Percentiles rank a stretch among this genome's conserved stretches.
Evolutionary conservation across 164 flowering plant species (phyloP).

Genomic region (Paratinospora sagittata): DNA sequence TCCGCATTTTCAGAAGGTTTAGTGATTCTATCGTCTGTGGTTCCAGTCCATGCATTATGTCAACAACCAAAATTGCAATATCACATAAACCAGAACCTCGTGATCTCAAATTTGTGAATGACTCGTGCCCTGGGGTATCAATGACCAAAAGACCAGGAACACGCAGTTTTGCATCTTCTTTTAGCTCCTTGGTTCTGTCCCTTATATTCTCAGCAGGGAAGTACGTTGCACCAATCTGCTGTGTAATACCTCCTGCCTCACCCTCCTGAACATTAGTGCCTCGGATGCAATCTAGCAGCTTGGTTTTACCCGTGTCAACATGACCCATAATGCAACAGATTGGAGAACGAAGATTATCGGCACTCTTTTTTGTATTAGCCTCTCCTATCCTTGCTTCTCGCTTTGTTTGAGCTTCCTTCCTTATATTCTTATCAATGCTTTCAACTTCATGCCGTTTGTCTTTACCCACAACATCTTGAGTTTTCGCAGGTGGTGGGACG

Average conservation of each 20-base stretch:
- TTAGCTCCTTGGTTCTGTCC: slow-evolving; percentile 89
- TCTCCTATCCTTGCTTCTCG: slow-evolving; percentile 29
- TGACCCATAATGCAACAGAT: slow-evolving; percentile 99
- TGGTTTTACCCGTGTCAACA: slow-evolving; percentile 99
- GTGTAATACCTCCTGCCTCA: slow-evolving; percentile 99
- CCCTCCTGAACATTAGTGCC: slow-evolving; percentile 99
- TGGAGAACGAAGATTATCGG: slow-evolving; percentile 77
- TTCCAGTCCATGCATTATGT: slow-evolving; percentile 98
- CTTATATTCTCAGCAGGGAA: slow-evolving; percentile 90
- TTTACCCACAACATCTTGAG: slow-evolving; percentile 28
- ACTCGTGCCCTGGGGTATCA: slow-evolving; percentile 98
- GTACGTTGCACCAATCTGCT: slow-evolving; percentile 98
- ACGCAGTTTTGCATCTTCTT: slow-evolving; percentile 83
- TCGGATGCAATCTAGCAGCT: slow-evolving; percentile 91
- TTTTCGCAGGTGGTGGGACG: slow-evolving; percentile 22
- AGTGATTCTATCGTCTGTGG: slow-evolving; percentile 96
- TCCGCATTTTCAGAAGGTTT: slow-evolving; percentile 89
- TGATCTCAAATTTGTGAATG: slow-evolving; percentile 88
- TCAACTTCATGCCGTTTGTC: slow-evolving; percentile 28
- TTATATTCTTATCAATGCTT: slow-evolving; percentile 24
- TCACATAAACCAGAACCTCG: slow-evolving; percentile 97
- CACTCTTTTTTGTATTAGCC: slow-evolving; percentile 31
- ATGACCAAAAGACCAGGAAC: slow-evolving; percentile 94
- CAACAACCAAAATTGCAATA: slow-evolving; percentile 94
- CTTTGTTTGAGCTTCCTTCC: slow-evolving; percentile 30